These are phyloP conservation scores for Arctium minus DNA, from an alignment of 129 eudicot genomes.

Conservation along the genomic window DNA sequence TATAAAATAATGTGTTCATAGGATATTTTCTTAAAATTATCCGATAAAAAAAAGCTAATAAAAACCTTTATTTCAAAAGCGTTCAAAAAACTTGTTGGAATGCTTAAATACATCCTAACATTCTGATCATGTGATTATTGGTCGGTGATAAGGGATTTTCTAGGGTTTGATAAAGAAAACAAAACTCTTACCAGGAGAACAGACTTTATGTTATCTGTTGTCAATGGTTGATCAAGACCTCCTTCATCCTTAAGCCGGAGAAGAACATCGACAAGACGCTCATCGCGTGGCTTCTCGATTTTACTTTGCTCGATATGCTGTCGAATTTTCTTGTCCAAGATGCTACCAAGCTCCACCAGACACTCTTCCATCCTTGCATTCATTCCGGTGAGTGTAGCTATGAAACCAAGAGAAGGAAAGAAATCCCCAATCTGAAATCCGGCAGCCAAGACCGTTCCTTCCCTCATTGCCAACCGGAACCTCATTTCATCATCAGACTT, in stretches of 20 bases:
- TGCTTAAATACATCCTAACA: too few relatives aligned
- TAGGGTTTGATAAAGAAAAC: not conserved
- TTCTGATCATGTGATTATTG: too few relatives aligned
- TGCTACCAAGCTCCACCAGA: constrained; percentile 14
- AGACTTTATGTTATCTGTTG: constrained; percentile 14
- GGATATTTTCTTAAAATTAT: too few relatives aligned
- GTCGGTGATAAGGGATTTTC: too few relatives aligned
- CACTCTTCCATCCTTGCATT: constrained; percentile 19
- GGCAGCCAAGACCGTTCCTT: constrained; percentile 7
- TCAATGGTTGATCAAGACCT: constrained; percentile 15
- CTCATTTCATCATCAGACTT: constrained; percentile 15
- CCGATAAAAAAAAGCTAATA: too few relatives aligned
- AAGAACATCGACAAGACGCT: constrained; percentile 24
- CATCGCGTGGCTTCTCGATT: constrained; percentile 16
- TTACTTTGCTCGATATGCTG: constrained; percentile 10
- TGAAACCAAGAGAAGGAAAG: constrained; percentile 26
- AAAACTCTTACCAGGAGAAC: constrained; percentile 15
- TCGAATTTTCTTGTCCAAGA: constrained; percentile 23
- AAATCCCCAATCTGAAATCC: constrained; percentile 30
- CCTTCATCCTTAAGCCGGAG: constrained; percentile 3
- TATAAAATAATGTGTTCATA: too few relatives aligned
- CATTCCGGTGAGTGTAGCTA: constrained; percentile 23
- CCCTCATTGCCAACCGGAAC: constrained; percentile 15
- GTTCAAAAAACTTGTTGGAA: too few relatives aligned
- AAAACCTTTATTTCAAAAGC: too few relatives aligned